A percentile compares a stretch with the other conserved stretches of the same genome.
phyloP scores from a whole-genome alignment of 2,329 filamentous ascomycete genomes.

The Nemania bipapillata region DNA sequence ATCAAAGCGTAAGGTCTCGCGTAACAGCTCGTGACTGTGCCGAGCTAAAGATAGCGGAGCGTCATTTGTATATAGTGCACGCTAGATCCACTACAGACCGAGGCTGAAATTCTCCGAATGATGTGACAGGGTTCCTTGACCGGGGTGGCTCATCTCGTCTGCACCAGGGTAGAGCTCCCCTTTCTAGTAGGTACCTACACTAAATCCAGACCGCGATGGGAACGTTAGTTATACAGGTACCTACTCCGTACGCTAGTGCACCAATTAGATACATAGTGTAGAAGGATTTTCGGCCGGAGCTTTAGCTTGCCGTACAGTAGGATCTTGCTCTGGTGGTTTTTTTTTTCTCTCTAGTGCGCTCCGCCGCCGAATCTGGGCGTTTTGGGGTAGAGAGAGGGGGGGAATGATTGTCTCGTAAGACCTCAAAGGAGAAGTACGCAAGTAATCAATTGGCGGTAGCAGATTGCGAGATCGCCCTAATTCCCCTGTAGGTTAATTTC shows the following conservation, averaged over 20 bases:
- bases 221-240: too few relatives aligned
- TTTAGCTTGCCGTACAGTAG: conserved; percentile 12
- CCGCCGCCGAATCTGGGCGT: conserved; percentile 7
- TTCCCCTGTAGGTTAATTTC: conserved; percentile 35
- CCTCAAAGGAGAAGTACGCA: background rate
- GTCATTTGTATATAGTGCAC: conserved; percentile 5
- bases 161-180: conserved; percentile 14
- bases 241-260: background rate
- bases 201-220: conserved; percentile 4
- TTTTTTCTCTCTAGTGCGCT: background rate
- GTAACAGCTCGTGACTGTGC: conserved; percentile 8
- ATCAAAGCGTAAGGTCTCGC: conserved; percentile 1
- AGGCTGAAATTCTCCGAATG: conserved; percentile 36
- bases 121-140: conserved; percentile 28
- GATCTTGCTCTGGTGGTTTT: conserved; percentile 5
- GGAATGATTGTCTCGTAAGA: background rate
- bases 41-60: conserved; percentile 15
- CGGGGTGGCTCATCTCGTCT: conserved; percentile 28
- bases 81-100: conserved; percentile 10
- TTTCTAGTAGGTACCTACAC: background rate
- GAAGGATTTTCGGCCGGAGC: background rate
- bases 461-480: conserved; percentile 20
- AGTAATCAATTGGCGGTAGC: background rate
- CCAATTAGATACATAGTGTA: background rate
- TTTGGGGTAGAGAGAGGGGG: too few relatives aligned